These are phyloP conservation scores for Melastoma candidum DNA, from an alignment of 441 rosid genomes.

Conservation along the genomic window DNA sequence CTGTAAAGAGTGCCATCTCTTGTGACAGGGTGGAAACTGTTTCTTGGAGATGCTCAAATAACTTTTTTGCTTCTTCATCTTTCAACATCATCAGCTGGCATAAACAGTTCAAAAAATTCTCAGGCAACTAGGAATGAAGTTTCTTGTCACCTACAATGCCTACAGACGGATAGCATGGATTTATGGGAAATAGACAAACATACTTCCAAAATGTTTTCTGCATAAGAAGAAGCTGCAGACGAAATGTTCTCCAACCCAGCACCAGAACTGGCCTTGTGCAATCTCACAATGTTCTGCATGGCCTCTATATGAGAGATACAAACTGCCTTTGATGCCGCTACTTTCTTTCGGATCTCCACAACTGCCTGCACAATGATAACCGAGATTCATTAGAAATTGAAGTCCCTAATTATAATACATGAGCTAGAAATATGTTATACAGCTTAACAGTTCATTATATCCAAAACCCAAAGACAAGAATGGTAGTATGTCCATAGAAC, in stretches of 20 bases:
- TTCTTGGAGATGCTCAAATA: conserved; percentile 69
- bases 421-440: no score
- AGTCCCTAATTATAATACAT: no score
- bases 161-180: not conserved
- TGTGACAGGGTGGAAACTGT: conserved; percentile 60
- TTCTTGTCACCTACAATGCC: not conserved
- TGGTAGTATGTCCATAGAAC: not conserved
- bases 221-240: conserved; percentile 42
- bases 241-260: conserved; percentile 71
- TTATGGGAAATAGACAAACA: conserved; percentile 15
- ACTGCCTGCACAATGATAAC: no score
- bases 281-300: conserved; percentile 78
- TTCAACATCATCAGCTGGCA: conserved; percentile 64
- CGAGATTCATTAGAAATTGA: no score
- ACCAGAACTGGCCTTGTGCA: conserved; percentile 78
- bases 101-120: conserved; percentile 9
- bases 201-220: conserved; percentile 58
- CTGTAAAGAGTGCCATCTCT: conserved; percentile 70
- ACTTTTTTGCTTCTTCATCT: conserved; percentile 37
- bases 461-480: conserved; percentile 19
- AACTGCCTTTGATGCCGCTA: conserved; percentile 47
- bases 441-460: conserved; percentile 29
- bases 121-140: not conserved
- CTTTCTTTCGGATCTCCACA: conserved; percentile 22
- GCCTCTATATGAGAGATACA: conserved; percentile 74